Conservation (phyloP, 2,329 filamentous ascomycete genomes). For the Penicillium nordicum region DNA sequence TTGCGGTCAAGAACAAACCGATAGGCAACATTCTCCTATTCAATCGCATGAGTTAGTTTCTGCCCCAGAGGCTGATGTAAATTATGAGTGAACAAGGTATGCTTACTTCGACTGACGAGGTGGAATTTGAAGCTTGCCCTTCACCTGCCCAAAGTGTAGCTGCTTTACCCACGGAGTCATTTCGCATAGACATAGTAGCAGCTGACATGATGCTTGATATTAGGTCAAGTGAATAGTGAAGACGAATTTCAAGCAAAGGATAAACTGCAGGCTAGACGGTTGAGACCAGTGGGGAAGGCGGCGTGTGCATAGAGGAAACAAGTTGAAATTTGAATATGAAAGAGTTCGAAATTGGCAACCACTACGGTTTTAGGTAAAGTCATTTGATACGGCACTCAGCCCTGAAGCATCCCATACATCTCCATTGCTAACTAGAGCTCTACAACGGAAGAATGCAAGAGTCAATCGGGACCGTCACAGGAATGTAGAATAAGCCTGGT, state of each 20-base stretch:
- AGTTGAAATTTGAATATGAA: neutral
- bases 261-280: neutral
- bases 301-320: neutral
- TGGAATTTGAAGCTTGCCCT: constrained; percentile 31
- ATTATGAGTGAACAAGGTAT: constrained; percentile 2
- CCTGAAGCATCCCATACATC: constrained; percentile 4
- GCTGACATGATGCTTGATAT: neutral
- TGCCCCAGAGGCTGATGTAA: neutral
- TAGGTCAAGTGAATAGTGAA: neutral
- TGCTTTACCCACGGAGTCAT: constrained; percentile 29
- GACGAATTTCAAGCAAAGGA: neutral
- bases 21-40: constrained; percentile 33
- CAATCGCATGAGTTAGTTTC: neutral
- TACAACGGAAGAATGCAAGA: constrained; percentile 18
- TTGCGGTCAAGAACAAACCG: constrained; percentile 48
- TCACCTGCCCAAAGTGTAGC: constrained; percentile 37
- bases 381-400: neutral
- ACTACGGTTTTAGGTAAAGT: neutral
- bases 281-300: neutral
- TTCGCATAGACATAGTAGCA: constrained; percentile 18
- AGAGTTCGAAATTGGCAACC: neutral
- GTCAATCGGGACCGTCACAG: constrained; percentile 18
- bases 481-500: constrained; percentile 18
- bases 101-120: constrained; percentile 37
- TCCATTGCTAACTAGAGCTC: constrained; percentile 10